Percentiles rank a stretch among this genome's conserved stretches.
phyloP scores from a whole-genome alignment of 345 rosid genomes.

The Viola odorata region DNA sequence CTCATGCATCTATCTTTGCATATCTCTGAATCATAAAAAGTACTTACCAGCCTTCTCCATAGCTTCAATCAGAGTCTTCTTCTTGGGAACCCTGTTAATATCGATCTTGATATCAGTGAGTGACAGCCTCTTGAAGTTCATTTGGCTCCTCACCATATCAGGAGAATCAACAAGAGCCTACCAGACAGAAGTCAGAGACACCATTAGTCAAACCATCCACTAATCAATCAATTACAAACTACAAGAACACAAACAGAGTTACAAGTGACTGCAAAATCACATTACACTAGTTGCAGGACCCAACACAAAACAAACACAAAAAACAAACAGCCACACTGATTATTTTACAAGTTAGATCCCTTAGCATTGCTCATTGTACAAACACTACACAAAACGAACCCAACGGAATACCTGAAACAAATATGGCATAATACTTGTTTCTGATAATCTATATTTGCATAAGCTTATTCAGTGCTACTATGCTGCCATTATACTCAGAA shows the following conservation, averaged over 20 bases:
- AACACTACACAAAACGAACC: too few relatives aligned
- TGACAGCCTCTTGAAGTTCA: slow-evolving; percentile 87
- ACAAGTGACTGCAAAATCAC: background rate
- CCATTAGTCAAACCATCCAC: background rate
- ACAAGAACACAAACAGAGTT: too few relatives aligned
- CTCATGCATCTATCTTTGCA: background rate
- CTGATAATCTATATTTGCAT: too few relatives aligned
- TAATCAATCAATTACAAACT: too few relatives aligned
- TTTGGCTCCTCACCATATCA: slow-evolving; percentile 86
- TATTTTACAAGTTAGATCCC: too few relatives aligned
- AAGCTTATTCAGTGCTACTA: too few relatives aligned
- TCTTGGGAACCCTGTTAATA: slow-evolving; percentile 68
- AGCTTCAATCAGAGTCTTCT: slow-evolving; percentile 79
- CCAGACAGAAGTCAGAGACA: background rate
- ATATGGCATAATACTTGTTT: too few relatives aligned
- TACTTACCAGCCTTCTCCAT: slow-evolving; percentile 89
- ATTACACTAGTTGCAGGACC: background rate
- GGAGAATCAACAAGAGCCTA: slow-evolving; percentile 97
- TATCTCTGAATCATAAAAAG: background rate
- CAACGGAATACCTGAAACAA: too few relatives aligned
- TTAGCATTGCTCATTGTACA: too few relatives aligned
- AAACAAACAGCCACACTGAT: too few relatives aligned
- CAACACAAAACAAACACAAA: too few relatives aligned
- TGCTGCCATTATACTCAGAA: background rate
- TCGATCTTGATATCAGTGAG: slow-evolving; percentile 82